Base-by-base conservation (phyloP, 2,329 filamentous ascomycete species). In the Metarhizium robertsii region DNA sequence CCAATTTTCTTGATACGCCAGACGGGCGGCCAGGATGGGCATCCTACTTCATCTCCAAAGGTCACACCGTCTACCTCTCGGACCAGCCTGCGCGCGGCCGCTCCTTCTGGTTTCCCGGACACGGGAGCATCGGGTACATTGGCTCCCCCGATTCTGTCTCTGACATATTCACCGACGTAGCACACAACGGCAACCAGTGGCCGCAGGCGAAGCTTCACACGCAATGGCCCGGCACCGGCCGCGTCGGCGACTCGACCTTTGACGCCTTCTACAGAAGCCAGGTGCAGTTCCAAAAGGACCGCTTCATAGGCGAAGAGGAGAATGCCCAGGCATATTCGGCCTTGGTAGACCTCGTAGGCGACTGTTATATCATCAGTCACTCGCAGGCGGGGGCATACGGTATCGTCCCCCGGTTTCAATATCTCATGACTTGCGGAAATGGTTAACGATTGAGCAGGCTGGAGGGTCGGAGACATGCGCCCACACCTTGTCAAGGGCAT, bases 191-290 rank as follows among this genome's bases (percentile, higher is more conserved):
- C 53, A 55, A 60, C 47, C 61, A 64, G 16, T 69, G 67, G 60
- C 66, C 67, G 2, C 67, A 68, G 56, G 66, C 67, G 29, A 60
- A 60, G 51, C 56, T 67, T 25, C 67, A 69, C 56, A 67, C 67
- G 0, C 67, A 69, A 53, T 69, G 66, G 66, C 67, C 67, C 10
- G 67, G 67, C 30, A 64, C 62, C 8, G 66, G 65, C 2, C 60
- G 62, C 42, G 57, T 59, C 10, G 74, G 76, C 8, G 76, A 80
- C 58, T 59, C 71, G 1, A 65, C 66, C 10, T 80, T 80, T 59
- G 76, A 79, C 61, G 65, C 68, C 4, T 78, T 78, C 61, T 75
- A 75, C 47, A 52, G 55, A n/a, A 61, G 59, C 53, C 59, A 61
- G 53, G 47, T 61, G 38, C 59, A 58, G 46, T 50, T 60, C 13